Evolutionary conservation across 164 flowering plant genomes (phyloP).

Genomic region (Dillenia suffruticosa): DNA sequence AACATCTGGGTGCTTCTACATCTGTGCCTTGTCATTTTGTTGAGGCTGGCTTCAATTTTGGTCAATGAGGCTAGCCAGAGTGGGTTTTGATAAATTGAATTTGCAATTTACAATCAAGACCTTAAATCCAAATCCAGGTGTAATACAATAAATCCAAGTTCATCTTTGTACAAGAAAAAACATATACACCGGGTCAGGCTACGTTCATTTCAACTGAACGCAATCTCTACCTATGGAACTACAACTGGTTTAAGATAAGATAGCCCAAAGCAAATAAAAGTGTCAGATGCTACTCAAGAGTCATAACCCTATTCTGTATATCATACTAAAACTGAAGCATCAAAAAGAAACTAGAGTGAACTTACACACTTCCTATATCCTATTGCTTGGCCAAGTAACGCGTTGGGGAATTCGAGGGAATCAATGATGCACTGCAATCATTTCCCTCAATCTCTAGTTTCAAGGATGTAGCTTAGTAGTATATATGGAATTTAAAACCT

Average conservation of each 20-base stretch:
- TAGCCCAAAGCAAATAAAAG: too few relatives aligned
- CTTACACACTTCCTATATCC: not conserved
- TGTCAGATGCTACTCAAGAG: not conserved
- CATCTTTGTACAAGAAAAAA: not conserved
- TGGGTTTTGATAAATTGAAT: too few relatives aligned
- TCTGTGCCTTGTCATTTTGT: too few relatives aligned
- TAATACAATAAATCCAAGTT: too few relatives aligned
- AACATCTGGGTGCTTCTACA: too few relatives aligned
- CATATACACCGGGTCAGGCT: not conserved
- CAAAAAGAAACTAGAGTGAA: not conserved
- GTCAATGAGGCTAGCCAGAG: too few relatives aligned
- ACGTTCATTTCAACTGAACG: not conserved
- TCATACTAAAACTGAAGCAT: not conserved
- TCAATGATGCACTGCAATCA: constrained; percentile 25
- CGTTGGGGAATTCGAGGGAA: constrained; percentile 7
- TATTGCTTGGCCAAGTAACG: not conserved
- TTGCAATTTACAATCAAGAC: too few relatives aligned
- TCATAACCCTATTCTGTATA: not conserved
- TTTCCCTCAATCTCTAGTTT: constrained; percentile 25
- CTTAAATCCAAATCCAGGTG: too few relatives aligned
- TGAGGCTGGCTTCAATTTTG: too few relatives aligned
- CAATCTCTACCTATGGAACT: not conserved
- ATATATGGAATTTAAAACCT: constrained; percentile 20
- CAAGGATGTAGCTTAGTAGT: constrained; percentile 18
- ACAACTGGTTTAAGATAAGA: not conserved